A percentile compares a stretch with the other conserved stretches of the same genome.
Evolutionary conservation across 768 basidiomycete genomes (phyloP).

Genomic region (Suillus occidentalis): DNA sequence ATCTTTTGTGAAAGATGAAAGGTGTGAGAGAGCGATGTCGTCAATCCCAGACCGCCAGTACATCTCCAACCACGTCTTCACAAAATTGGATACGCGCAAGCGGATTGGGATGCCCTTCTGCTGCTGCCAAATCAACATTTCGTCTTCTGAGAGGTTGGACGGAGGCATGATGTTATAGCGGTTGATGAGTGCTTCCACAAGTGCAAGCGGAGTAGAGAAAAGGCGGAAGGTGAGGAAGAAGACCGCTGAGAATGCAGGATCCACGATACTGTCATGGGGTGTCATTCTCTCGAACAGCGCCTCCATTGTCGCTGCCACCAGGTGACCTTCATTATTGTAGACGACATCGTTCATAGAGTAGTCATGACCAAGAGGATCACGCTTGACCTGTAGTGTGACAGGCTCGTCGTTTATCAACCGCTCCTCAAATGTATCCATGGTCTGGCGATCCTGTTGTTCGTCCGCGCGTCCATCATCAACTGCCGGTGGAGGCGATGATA

Average conservation of each 20-base stretch:
- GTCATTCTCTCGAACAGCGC: constrained; percentile 98
- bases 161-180: constrained; percentile 85
- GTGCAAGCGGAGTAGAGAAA: constrained; percentile 75
- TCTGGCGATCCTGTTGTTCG: constrained; percentile 35
- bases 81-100: constrained; percentile 85
- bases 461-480: constrained; percentile 61
- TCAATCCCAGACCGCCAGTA: constrained; percentile 86
- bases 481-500: constrained; percentile 52
- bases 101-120: constrained; percentile 88
- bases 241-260: constrained; percentile 80
- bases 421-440: constrained; percentile 44
- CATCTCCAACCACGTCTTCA: constrained; percentile 91
- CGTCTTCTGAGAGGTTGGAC: constrained; percentile 51
- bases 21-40: constrained; percentile 54
- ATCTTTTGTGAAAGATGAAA: constrained; percentile 62
- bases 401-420: constrained; percentile 53
- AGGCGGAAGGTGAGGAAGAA: constrained; percentile 97
- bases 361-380: constrained; percentile 60
- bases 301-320: constrained; percentile 86
- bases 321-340: constrained; percentile 86
- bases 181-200: constrained; percentile 73
- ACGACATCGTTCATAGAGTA: constrained; percentile 82
- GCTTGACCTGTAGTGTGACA: constrained; percentile 40
- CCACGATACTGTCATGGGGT: constrained; percentile 88
- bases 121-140: constrained; percentile 77